These are phyloP conservation scores for Discostella stelligera DNA, from an alignment of 352 stramenopile species.

Conservation along the genomic window DNA sequence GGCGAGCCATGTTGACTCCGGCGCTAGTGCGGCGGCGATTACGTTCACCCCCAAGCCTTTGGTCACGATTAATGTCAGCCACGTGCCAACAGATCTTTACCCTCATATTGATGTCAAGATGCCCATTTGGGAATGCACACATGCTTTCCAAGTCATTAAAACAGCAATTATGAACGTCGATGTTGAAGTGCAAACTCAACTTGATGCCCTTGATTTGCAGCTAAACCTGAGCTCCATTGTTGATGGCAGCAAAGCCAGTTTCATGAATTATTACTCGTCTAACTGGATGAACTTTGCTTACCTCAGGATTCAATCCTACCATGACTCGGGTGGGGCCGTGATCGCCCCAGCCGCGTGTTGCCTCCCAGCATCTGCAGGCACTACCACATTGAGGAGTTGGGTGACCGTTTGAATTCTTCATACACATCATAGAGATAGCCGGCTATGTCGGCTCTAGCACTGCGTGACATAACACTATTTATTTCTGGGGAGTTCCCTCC, in stretches of 20 bases:
- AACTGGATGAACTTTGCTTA: no score
- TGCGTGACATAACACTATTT: no score
- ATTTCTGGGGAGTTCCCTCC: no score
- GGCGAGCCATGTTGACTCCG: no score
- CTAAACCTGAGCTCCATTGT: not conserved
- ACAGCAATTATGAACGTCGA: not conserved
- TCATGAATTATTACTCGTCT: no score
- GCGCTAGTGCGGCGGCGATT: no score
- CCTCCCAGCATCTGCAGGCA: no score
- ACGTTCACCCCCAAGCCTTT: not conserved
- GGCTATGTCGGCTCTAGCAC: no score
- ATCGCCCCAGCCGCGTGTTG: not conserved
- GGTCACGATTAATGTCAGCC: not conserved
- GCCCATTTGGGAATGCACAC: not conserved
- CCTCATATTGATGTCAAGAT: not conserved
- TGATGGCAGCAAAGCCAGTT: no score
- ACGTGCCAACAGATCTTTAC: not conserved
- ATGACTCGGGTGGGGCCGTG: not conserved
- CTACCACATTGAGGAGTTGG: no score
- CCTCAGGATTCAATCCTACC: not conserved
- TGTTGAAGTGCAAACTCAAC: not conserved
- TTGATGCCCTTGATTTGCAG: slow-evolving; percentile 4
- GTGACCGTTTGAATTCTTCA: no score
- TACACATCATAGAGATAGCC: no score
- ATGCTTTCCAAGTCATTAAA: slow-evolving; percentile 1